A percentile compares a stretch with the other conserved stretches of the same genome.
Evolutionary conservation across 2,329 filamentous ascomycete genomes (phyloP).

Genomic region (Aureobasidium subglaciale): DNA sequence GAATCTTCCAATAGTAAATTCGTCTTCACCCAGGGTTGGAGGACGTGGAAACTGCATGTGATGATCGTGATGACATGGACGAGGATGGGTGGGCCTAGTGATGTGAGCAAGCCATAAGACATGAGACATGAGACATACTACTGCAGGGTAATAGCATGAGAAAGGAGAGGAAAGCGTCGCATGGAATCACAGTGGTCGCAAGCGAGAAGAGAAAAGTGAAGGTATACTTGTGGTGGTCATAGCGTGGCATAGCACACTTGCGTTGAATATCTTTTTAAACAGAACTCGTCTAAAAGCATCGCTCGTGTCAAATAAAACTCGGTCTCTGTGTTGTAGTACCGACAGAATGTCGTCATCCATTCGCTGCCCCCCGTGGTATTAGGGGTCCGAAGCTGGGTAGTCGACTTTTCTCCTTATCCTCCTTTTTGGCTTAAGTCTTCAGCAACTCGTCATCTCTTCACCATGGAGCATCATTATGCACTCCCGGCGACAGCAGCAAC

Average conservation of each 20-base stretch:
- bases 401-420: neutral
- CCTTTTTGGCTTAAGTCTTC: neutral
- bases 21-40: no score
- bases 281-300: neutral
- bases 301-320: conserved; percentile 2
- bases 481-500: no score
- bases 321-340: neutral
- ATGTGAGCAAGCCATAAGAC: no score
- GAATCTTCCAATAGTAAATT: no score
- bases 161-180: neutral
- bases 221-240: neutral
- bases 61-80: no score
- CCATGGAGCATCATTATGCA: no score
- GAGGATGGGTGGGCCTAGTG: no score
- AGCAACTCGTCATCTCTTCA: no score
- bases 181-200: neutral
- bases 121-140: neutral
- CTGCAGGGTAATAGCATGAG: neutral
- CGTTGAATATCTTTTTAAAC: neutral
- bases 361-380: neutral
- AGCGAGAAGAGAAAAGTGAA: neutral
- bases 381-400: neutral
- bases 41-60: no score
- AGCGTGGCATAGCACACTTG: neutral
- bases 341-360: neutral